Evolutionary conservation across 2,329 filamentous ascomycete species (phyloP).

Genomic region (Paracoccidioides lutzii): DNA sequence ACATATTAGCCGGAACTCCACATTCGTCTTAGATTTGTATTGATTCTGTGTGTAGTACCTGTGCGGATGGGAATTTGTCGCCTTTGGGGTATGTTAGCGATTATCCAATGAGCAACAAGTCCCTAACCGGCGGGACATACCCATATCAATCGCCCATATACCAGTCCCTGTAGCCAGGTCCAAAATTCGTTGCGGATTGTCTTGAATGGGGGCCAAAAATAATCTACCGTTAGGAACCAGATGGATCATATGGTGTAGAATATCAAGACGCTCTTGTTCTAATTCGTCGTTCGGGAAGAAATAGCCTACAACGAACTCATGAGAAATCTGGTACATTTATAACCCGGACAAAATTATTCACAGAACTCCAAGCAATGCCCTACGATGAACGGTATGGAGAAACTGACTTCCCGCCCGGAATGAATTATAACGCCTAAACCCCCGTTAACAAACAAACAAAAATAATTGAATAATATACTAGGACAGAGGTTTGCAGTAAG

Average conservation of each 20-base stretch:
- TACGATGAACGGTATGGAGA: neutral
- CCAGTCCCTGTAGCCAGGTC: conserved; percentile 37
- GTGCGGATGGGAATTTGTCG: conserved; percentile 7
- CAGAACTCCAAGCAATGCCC: too few relatives aligned
- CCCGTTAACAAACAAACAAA: neutral
- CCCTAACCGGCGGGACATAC: conserved; percentile 8
- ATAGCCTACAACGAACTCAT: conserved; percentile 6
- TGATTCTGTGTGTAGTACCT: conserved; percentile 2
- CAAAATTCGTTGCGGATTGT: conserved; percentile 28
- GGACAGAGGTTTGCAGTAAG: neutral
- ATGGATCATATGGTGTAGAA: conserved; percentile 30
- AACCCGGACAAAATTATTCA: neutral
- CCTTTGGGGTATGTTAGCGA: conserved; percentile 2
- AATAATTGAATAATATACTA: neutral
- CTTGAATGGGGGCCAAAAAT: conserved; percentile 32
- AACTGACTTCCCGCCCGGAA: conserved; percentile 8
- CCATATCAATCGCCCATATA: conserved; percentile 22
- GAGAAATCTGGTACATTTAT: conserved; percentile 3
- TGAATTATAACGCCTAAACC: conserved; percentile 10
- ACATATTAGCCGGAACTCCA: neutral
- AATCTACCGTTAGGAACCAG: conserved; percentile 36
- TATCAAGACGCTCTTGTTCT: conserved; percentile 13
- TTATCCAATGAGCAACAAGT: too few relatives aligned
- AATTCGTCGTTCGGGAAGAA: conserved; percentile 11
- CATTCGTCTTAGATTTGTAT: neutral